Conservation (phyloP, 83 land plant species). For the Larix sibirica region DNA sequence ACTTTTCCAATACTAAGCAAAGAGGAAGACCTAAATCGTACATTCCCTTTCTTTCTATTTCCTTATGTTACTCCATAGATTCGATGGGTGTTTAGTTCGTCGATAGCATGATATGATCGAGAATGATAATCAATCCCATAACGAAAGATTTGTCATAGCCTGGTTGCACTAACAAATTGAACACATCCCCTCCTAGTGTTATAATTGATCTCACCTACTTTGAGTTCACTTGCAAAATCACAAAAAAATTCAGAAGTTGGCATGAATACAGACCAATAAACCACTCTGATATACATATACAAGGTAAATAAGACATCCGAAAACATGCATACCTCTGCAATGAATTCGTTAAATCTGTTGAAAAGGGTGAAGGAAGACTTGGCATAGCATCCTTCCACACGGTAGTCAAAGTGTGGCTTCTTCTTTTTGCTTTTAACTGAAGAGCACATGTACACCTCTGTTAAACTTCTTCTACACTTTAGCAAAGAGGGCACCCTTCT, state of each 20-base stretch:
- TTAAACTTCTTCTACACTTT: neutral
- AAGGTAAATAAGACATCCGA: no score
- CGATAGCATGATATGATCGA: neutral
- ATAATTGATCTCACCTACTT: neutral
- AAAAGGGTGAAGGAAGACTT: slow-evolving; percentile 17
- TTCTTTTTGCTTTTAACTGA: neutral
- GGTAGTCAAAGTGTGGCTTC: neutral
- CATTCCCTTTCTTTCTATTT: no score
- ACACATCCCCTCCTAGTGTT: slow-evolving; percentile 22
- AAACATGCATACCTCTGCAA: neutral
- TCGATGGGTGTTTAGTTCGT: no score
- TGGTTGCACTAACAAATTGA: no score
- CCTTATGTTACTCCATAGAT: no score
- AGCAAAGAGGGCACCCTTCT: neutral
- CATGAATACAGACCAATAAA: no score
- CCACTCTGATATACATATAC: no score
- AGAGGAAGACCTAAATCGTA: no score
- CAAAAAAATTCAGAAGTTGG: no score
- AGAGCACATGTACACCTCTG: neutral
- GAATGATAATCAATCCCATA: slow-evolving; percentile 15
- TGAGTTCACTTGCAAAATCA: no score
- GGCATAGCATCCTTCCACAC: slow-evolving; percentile 21
- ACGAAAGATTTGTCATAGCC: no score
- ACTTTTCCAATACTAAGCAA: no score
- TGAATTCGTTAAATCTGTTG: neutral